phyloP scores from a whole-genome alignment of 1,284 basidiomycete genomes.

The Rhodotorula sp. region DNA sequence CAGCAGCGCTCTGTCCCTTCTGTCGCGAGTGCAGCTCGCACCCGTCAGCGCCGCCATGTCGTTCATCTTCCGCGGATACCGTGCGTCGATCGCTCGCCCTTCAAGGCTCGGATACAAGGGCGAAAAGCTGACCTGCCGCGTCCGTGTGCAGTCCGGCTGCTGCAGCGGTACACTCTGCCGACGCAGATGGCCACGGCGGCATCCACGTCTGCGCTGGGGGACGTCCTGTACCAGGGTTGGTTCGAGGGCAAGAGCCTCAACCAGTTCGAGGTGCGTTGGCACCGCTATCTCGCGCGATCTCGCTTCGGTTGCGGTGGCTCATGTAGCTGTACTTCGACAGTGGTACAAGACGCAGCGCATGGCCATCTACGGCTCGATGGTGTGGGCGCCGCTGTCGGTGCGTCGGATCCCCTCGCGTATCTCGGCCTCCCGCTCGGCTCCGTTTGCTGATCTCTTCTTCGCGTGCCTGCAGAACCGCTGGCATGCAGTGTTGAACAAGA shows the following conservation, averaged over 20 bases:
- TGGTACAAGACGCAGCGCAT: slow-evolving; percentile 39
- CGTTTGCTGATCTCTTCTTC: background rate
- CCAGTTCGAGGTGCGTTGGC: slow-evolving; percentile 25
- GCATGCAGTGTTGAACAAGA: slow-evolving; percentile 16
- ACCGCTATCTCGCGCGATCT: background rate
- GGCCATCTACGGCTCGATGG: slow-evolving; percentile 36
- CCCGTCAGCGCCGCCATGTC: slow-evolving; percentile 21
- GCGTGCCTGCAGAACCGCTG: slow-evolving; percentile 13
- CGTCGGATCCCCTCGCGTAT: background rate
- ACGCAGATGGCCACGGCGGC: slow-evolving; percentile 44
- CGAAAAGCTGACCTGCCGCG: background rate
- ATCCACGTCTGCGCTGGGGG: slow-evolving; percentile 20
- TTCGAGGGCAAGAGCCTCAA: slow-evolving; percentile 18
- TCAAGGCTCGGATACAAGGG: too few relatives aligned
- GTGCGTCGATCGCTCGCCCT: slow-evolving; percentile 10
- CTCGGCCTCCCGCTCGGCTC: background rate
- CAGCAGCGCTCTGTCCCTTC: background rate
- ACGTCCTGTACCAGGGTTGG: slow-evolving; percentile 33
- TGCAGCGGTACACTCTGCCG: slow-evolving; percentile 37
- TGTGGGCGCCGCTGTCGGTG: slow-evolving; percentile 40
- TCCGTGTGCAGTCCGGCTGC: slow-evolving; percentile 16
- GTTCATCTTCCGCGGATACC: slow-evolving; percentile 29
- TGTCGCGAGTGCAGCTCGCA: background rate
- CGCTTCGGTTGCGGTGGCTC: too few relatives aligned
- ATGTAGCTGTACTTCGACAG: slow-evolving; percentile 10